Evolutionary conservation across 805 yeast genomes (phyloP).

Genomic region (Candida nemodendra): DNA sequence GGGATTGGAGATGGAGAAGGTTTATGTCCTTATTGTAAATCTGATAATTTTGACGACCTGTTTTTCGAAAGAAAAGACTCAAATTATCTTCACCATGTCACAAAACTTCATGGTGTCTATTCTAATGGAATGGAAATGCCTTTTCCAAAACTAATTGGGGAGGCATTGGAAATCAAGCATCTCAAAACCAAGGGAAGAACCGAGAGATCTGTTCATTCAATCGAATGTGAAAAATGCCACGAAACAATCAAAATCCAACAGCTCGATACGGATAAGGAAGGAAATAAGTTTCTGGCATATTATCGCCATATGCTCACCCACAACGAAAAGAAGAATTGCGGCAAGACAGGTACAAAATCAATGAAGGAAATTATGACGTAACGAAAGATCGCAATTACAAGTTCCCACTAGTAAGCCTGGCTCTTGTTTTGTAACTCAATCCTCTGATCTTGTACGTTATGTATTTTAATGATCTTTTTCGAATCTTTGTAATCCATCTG

Average conservation of each 20-base stretch:
- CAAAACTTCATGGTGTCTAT: constrained; percentile 33
- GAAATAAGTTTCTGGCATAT: constrained; percentile 27
- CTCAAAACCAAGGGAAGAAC: constrained; percentile 17
- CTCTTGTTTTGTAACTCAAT: no score
- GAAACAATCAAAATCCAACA: constrained; percentile 21
- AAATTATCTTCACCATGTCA: constrained; percentile 32
- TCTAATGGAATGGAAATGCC: constrained; percentile 31
- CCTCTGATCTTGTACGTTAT: no score
- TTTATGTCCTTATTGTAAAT: constrained; percentile 32
- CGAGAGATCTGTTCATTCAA: constrained; percentile 19
- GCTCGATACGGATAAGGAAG: constrained; percentile 16
- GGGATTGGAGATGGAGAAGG: constrained; percentile 25
- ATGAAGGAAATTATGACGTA: no score
- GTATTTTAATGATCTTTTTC: no score
- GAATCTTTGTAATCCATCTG: no score
- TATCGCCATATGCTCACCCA: constrained; percentile 31
- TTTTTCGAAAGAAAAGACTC: constrained; percentile 28
- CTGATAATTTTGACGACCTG: constrained; percentile 12
- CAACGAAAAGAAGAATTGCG: constrained; percentile 24
- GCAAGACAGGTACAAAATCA: constrained; percentile 5
- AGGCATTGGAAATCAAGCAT: constrained; percentile 19
- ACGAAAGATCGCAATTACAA: no score
- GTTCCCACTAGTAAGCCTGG: no score
- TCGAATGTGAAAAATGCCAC: constrained; percentile 25
- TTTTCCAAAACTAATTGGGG: constrained; percentile 23